A percentile compares a stretch with the other conserved stretches of the same genome.
phyloP scores from a whole-genome alignment of 202 grass and related monocot genomes.

The Alloteropsis angusta region DNA sequence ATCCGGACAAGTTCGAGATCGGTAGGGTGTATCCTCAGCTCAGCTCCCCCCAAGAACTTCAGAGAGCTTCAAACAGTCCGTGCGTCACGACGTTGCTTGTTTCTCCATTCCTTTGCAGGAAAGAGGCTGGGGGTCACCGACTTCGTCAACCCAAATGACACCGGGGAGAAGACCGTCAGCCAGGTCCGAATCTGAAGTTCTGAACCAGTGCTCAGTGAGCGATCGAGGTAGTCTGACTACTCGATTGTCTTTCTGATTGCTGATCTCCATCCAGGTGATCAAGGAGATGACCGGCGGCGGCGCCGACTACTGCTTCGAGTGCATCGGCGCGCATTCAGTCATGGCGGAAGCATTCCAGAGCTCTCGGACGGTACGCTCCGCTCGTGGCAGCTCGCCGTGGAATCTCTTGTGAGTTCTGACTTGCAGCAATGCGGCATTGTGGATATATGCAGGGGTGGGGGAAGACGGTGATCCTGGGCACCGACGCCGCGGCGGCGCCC shows the following conservation, averaged over 20 bases:
- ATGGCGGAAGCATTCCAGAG: constrained; percentile 60
- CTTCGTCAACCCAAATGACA: constrained; percentile 60
- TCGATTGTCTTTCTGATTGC: too few species aligned
- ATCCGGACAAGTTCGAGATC: constrained; percentile 42
- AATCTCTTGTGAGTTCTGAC: too few species aligned
- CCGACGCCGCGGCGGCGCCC: neutral
- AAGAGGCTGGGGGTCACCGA: constrained; percentile 60
- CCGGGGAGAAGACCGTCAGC: constrained; percentile 24
- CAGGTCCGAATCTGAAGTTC: constrained; percentile 25
- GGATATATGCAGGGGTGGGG: constrained; percentile 65
- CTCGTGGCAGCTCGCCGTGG: neutral
- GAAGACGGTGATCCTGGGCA: constrained; percentile 69
- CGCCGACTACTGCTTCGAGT: constrained; percentile 74
- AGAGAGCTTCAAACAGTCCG: neutral
- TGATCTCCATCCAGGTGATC: constrained; percentile 24
- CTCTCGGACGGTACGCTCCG: constrained; percentile 23
- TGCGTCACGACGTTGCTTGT: neutral
- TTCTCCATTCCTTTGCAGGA: constrained; percentile 8
- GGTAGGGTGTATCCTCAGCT: neutral
- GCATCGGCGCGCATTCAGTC: constrained; percentile 34
- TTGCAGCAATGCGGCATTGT: too few species aligned
- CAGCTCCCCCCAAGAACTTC: neutral
- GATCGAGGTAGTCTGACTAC: too few species aligned
- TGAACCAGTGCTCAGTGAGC: too few species aligned
- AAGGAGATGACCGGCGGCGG: constrained; percentile 58